phyloP scores from a whole-genome alignment of 2,329 filamentous ascomycete species.

The Dothistroma septosporum region DNA sequence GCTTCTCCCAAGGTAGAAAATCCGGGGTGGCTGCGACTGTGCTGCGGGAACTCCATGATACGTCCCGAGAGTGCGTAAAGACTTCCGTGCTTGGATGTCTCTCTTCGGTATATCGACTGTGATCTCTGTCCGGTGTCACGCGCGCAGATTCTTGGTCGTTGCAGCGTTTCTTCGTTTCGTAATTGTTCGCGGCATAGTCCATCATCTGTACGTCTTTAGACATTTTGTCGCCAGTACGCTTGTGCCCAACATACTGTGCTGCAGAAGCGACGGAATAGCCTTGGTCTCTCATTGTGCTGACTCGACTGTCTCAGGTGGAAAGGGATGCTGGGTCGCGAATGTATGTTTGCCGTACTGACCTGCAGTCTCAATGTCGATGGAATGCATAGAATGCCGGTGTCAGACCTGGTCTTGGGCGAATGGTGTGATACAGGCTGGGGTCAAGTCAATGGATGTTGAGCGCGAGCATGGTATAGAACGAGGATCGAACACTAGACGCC shows the following conservation, averaged over 20 bases:
- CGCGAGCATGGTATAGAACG: conserved; percentile 1
- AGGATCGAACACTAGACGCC: background rate
- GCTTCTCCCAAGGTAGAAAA: conserved; percentile 8
- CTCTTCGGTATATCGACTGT: conserved; percentile 1
- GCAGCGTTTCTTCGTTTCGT: conserved; percentile 5
- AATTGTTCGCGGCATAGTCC: conserved; percentile 6
- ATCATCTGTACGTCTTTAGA: conserved; percentile 5
- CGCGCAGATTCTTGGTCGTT: conserved; percentile 13
- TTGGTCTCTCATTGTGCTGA: conserved; percentile 2
- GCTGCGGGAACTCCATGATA: conserved; percentile 11
- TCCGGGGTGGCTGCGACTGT: conserved; percentile 8
- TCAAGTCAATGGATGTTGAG: background rate
- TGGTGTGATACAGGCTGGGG: conserved; percentile 2
- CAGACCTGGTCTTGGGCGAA: conserved; percentile 15
- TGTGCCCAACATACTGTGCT: background rate
- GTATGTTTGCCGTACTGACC: conserved; percentile 16
- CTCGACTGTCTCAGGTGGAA: conserved; percentile 3
- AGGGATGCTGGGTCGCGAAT: conserved; percentile 6
- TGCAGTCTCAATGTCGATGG: conserved; percentile 13
- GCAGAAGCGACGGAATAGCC: conserved; percentile 9
- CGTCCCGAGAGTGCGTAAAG: conserved; percentile 19
- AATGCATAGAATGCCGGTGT: conserved; percentile 11
- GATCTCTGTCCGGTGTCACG: conserved; percentile 15
- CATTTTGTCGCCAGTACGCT: background rate
- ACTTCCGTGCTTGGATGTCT: conserved; percentile 13